A percentile compares a stretch with the other conserved stretches of the same genome.
Conservation (phyloP, 73 alveolate species). For the Tetrahymena borealis region DNA sequence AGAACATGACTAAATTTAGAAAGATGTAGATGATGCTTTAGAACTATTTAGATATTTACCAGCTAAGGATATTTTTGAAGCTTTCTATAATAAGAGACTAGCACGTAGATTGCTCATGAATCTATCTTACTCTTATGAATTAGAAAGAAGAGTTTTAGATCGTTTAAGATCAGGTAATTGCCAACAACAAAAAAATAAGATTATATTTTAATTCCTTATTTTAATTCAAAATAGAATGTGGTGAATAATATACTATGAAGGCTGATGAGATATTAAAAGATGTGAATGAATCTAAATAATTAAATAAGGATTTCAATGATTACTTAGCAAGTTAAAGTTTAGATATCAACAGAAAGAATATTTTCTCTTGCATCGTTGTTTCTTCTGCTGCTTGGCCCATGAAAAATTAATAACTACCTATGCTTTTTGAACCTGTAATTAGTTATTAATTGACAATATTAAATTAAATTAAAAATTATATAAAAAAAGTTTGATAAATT, state of each 20-base stretch:
- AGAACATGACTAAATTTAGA: slow-evolving; percentile 41
- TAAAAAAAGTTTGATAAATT: not conserved
- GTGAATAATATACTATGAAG: slow-evolving; percentile 53
- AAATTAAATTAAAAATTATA: too few relatives aligned
- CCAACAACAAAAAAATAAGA: not conserved
- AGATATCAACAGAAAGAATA: not conserved
- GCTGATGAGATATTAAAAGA: slow-evolving; percentile 58
- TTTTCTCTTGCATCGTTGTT: not conserved
- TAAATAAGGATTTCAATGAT: slow-evolving; percentile 27
- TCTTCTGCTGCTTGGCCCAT: not conserved
- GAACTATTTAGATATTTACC: slow-evolving; percentile 42
- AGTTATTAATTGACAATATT: too few relatives aligned
- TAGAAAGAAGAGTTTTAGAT: slow-evolving; percentile 22
- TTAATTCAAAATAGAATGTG: slow-evolving; percentile 52
- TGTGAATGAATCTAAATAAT: slow-evolving; percentile 22
- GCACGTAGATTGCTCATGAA: slow-evolving; percentile 48
- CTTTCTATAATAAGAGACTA: slow-evolving; percentile 44
- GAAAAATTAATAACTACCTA: not conserved
- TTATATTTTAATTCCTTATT: not conserved
- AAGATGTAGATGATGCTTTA: slow-evolving; percentile 33
- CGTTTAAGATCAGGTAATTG: slow-evolving; percentile 1
- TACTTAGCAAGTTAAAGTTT: not conserved
- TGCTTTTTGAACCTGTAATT: not conserved
- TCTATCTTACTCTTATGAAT: slow-evolving; percentile 35
- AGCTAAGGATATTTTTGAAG: slow-evolving; percentile 61